These are phyloP conservation scores for Kodamaea fungicola DNA, from an alignment of 1,139 yeast genomes.

Conservation along the genomic window DNA sequence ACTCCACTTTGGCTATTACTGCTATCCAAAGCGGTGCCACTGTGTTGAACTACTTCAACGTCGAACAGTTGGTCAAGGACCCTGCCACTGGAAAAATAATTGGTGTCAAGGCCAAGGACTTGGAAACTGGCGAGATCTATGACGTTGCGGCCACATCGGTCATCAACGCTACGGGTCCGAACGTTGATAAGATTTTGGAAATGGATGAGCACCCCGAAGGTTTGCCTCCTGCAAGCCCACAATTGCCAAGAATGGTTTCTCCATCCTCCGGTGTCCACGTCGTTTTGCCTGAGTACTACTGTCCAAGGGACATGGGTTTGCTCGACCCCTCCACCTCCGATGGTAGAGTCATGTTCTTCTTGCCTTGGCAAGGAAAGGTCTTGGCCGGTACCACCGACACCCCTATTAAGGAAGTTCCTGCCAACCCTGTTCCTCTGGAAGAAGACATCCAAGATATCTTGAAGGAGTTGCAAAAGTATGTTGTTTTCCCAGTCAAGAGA, in stretches of 20 bases:
- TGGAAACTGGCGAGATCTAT: slow-evolving; percentile 65
- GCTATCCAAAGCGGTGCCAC: slow-evolving; percentile 90
- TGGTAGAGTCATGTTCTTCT: slow-evolving; percentile 94
- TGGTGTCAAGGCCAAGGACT: slow-evolving; percentile 76
- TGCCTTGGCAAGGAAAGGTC: slow-evolving; percentile 98
- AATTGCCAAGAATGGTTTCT: slow-evolving; percentile 74
- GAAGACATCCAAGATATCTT: slow-evolving; percentile 87
- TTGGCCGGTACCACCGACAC: slow-evolving; percentile 96
- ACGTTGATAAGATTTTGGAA: slow-evolving; percentile 77
- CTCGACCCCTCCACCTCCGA: slow-evolving; percentile 91
- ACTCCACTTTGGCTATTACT: slow-evolving; percentile 78
- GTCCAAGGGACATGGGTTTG: slow-evolving; percentile 85
- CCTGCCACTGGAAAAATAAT: slow-evolving; percentile 47
- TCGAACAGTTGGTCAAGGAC: slow-evolving; percentile 69
- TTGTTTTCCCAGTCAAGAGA: slow-evolving; percentile 83
- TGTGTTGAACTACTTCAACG: slow-evolving; percentile 82
- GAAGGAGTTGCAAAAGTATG: slow-evolving; percentile 83
- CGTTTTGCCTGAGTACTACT: slow-evolving; percentile 87
- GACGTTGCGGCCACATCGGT: slow-evolving; percentile 67
- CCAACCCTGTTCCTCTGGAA: slow-evolving; percentile 82
- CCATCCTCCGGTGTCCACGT: slow-evolving; percentile 95
- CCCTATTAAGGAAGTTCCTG: slow-evolving; percentile 71
- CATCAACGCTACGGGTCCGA: slow-evolving; percentile 94
- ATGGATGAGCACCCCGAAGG: slow-evolving; percentile 78
- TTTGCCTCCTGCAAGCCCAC: slow-evolving; percentile 49